Percentiles rank a stretch among this genome's conserved stretches.
Conservation (phyloP, 139 green algal species). For the Picochlorum sp. region DNA sequence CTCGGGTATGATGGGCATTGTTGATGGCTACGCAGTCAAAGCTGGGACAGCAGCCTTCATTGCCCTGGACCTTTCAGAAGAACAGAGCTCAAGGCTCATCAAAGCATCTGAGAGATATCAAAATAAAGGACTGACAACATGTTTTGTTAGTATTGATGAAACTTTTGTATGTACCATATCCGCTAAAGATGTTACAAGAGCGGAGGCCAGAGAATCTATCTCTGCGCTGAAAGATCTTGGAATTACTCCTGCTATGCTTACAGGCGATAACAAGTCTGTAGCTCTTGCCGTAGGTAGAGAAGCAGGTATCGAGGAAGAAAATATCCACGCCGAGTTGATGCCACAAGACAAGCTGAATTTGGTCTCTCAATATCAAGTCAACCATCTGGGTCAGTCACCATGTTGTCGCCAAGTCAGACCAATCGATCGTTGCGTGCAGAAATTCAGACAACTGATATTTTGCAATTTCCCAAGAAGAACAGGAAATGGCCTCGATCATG, state of each 20-base stretch:
- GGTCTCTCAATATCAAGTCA: constrained; percentile 13
- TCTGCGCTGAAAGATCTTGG: constrained; percentile 32
- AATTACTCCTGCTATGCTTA: constrained; percentile 57
- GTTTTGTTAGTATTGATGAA: constrained; percentile 21
- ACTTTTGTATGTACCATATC: constrained; percentile 1
- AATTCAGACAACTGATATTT: constrained; percentile 20
- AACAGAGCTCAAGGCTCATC: not conserved
- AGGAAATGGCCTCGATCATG: not conserved
- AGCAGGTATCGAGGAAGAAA: constrained; percentile 44
- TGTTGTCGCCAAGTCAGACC: not conserved
- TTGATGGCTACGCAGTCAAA: constrained; percentile 8
- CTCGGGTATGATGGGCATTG: constrained; percentile 8
- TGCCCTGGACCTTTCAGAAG: not conserved
- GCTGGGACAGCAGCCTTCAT: constrained; percentile 15
- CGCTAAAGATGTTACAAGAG: constrained; percentile 19
- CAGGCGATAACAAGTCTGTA: constrained; percentile 77
- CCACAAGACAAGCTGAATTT: constrained; percentile 42
- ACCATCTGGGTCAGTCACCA: not conserved
- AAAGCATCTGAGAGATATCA: not conserved
- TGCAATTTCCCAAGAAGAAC: constrained; percentile 9
- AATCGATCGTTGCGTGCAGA: not conserved
- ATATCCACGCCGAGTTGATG: constrained; percentile 35
- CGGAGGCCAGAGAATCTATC: constrained; percentile 14
- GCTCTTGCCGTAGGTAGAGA: constrained; percentile 52
- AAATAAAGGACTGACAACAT: constrained; percentile 4